These are phyloP conservation scores for Hyparrhenia diplandra DNA, from an alignment of 176 grass and related monocot species.

Conservation along the genomic window DNA sequence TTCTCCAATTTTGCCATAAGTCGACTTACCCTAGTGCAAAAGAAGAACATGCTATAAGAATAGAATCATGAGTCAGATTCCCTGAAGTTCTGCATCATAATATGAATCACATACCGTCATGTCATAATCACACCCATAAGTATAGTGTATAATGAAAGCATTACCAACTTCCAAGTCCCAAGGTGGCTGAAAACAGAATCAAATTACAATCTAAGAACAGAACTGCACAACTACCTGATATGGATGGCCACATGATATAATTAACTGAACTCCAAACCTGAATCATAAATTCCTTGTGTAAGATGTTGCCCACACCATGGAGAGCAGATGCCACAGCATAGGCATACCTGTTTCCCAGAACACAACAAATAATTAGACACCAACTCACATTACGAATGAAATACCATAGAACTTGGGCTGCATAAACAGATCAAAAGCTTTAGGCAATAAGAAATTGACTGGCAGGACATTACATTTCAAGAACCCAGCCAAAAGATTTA, in stretches of 20 bases:
- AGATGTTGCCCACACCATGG: constrained; percentile 79
- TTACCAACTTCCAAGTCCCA: constrained; percentile 84
- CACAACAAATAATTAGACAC: background rate
- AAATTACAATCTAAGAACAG: constrained; percentile 20
- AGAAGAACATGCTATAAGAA: constrained; percentile 17
- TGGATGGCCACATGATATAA: background rate
- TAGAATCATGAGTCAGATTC: background rate
- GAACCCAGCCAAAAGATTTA: constrained; percentile 94
- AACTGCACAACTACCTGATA: constrained; percentile 11
- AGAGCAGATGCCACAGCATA: constrained; percentile 93
- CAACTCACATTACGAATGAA: background rate
- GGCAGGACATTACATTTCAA: constrained; percentile 72
- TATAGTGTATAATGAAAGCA: constrained; percentile 96
- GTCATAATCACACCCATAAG: constrained; percentile 91
- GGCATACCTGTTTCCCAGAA: constrained; percentile 57
- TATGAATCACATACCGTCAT: constrained; percentile 55
- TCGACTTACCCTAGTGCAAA: constrained; percentile 61
- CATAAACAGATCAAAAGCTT: background rate
- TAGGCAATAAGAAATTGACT: constrained; percentile 6
- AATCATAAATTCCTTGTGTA: constrained; percentile 93
- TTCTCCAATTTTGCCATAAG: constrained; percentile 91
- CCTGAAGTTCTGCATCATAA: constrained; percentile 1
- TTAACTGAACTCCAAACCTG: constrained; percentile 51
- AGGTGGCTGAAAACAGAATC: constrained; percentile 66
- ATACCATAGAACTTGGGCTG: background rate